These are phyloP conservation scores for Lasiosphaeris hirsuta DNA, from an alignment of 495 filamentous ascomycete genomes.

Conservation along the genomic window DNA sequence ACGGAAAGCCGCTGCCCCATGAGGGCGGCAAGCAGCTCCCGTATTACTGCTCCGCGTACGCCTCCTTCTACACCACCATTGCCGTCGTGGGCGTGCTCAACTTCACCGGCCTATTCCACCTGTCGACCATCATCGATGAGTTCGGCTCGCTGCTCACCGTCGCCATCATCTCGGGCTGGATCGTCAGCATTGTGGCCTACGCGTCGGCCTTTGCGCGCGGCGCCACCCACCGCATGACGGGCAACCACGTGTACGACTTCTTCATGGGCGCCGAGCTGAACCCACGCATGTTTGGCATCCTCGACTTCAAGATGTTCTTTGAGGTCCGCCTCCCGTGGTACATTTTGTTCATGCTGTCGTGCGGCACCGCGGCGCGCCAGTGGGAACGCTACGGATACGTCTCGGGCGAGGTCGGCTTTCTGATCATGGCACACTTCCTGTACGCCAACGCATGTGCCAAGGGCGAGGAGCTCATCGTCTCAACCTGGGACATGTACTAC, in stretches of 20 bases:
- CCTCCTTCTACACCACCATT: constrained; percentile 84
- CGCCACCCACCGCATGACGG: constrained; percentile 86
- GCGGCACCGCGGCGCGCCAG: constrained; percentile 77
- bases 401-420: constrained; percentile 80
- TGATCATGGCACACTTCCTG: constrained; percentile 89
- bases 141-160: constrained; percentile 90
- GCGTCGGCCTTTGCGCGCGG: constrained; percentile 76
- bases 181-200: constrained; percentile 79
- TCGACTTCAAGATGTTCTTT: constrained; percentile 99
- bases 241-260: constrained; percentile 89
- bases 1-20: constrained; percentile 83
- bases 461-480: constrained; percentile 90
- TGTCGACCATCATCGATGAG: constrained; percentile 93
- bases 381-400: constrained; percentile 90
- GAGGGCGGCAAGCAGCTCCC: constrained; percentile 75
- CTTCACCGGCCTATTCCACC: constrained; percentile 75
- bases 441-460: constrained; percentile 97
- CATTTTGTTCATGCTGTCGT: constrained; percentile 77
- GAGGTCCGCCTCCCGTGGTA: constrained; percentile 97
- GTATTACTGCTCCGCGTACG: constrained; percentile 91
- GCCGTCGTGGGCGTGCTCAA: constrained; percentile 64
- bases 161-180: constrained; percentile 82
- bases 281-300: constrained; percentile 85
- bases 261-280: constrained; percentile 99
- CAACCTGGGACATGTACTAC: constrained; percentile 98